A percentile compares a stretch with the other conserved stretches of the same genome.
These are phyloP conservation scores for Trametes meyenii DNA, from an alignment of 768 basidiomycete species.

Conservation along the genomic window DNA sequence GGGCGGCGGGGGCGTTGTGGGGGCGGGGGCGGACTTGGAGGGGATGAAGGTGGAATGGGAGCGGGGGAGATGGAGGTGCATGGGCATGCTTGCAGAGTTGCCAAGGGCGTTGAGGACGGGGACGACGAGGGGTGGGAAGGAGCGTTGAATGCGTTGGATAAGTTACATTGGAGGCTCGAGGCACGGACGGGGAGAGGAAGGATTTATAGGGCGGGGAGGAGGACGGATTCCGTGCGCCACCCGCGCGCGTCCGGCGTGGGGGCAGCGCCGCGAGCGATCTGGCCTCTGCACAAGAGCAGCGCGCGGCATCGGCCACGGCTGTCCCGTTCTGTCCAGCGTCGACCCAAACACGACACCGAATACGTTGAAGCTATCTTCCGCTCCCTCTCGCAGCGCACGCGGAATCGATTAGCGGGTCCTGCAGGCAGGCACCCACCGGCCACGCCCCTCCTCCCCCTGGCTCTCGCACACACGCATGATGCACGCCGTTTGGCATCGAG, in stretches of 20 bases:
- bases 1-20: background rate
- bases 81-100: background rate
- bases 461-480: no score
- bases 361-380: no score
- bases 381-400: no score
- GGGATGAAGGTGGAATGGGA: no score
- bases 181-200: background rate
- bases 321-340: background rate
- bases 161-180: slow-evolving; percentile 12
- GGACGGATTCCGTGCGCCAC: slow-evolving; percentile 12
- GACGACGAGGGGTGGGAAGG: background rate
- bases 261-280: slow-evolving; percentile 21
- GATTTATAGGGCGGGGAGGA: slow-evolving; percentile 7
- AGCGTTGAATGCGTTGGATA: background rate
- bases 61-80: no score
- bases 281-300: background rate
- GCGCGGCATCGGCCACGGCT: slow-evolving; percentile 7
- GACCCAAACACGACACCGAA: background rate
- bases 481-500: no score
- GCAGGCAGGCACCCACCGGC: no score
- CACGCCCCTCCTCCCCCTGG: no score
- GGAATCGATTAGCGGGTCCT: no score
- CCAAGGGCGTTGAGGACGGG: background rate
- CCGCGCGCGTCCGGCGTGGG: slow-evolving; percentile 13
- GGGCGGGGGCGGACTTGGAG: background rate